These are phyloP conservation scores for Cercospora sp. DNA, from an alignment of 2,329 filamentous ascomycete species.

Conservation along the genomic window DNA sequence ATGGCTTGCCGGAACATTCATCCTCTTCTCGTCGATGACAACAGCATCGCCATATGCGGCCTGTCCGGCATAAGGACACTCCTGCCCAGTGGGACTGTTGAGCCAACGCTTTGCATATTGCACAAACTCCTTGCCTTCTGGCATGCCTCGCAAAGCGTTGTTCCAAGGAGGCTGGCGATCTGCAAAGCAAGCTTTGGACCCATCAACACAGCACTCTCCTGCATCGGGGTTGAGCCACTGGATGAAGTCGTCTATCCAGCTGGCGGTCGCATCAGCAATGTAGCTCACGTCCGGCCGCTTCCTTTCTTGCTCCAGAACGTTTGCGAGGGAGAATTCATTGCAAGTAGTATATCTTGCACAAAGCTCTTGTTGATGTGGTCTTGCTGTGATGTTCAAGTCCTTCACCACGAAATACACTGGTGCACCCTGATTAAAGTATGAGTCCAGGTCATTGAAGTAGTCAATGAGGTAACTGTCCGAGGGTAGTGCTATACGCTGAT, in stretches of 20 bases:
- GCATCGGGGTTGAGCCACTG: slow-evolving; percentile 90
- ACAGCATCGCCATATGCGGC: slow-evolving; percentile 85
- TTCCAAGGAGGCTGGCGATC: slow-evolving; percentile 81
- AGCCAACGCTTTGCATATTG: slow-evolving; percentile 84
- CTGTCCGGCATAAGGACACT: slow-evolving; percentile 84
- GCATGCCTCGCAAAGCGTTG: slow-evolving; percentile 85
- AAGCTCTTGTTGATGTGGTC: slow-evolving; percentile 76
- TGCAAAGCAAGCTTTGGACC: slow-evolving; percentile 69
- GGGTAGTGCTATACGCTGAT: slow-evolving; percentile 92
- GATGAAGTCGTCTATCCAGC: slow-evolving; percentile 97
- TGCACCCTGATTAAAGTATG: slow-evolving; percentile 86
- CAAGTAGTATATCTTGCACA: slow-evolving; percentile 92
- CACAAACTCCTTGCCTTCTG: slow-evolving; percentile 86
- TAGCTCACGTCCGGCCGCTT: slow-evolving; percentile 87
- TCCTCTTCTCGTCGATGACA: slow-evolving; percentile 67
- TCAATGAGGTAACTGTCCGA: slow-evolving; percentile 91
- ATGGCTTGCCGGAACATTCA: slow-evolving; percentile 76
- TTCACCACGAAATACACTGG: slow-evolving; percentile 95
- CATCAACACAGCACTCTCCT: slow-evolving; percentile 69
- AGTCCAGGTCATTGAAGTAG: slow-evolving; percentile 95
- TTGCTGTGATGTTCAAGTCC: slow-evolving; percentile 73
- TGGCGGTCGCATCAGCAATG: slow-evolving; percentile 83
- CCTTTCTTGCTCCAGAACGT: slow-evolving; percentile 89
- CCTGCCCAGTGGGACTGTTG: slow-evolving; percentile 71
- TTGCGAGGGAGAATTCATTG: slow-evolving; percentile 77